A percentile compares a stretch with the other conserved stretches of the same genome.
Conservation (phyloP, 805 yeast species). For the Nakazawaea wickerhamii region DNA sequence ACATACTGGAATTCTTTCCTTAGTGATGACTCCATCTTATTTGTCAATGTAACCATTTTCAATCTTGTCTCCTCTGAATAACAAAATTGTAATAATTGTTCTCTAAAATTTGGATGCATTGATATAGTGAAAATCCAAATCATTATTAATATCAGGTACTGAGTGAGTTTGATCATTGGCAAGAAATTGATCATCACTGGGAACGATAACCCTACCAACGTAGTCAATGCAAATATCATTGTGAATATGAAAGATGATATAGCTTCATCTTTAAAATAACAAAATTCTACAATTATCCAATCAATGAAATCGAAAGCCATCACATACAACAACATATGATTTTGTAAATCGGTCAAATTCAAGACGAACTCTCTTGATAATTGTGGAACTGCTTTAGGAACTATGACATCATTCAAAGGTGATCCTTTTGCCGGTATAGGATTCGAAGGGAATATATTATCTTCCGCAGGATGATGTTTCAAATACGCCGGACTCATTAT, state of each 20-base stretch:
- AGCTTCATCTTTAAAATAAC: conserved; percentile 59
- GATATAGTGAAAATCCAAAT: conserved; percentile 46
- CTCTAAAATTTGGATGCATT: conserved; percentile 53
- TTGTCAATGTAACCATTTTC: conserved; percentile 40
- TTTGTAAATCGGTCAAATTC: conserved; percentile 80
- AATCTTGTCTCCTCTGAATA: conserved; percentile 65
- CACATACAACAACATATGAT: conserved; percentile 66
- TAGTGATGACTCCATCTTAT: conserved; percentile 40
- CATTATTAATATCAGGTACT: conserved; percentile 27
- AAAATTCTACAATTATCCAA: conserved; percentile 45
- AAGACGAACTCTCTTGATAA: conserved; percentile 70
- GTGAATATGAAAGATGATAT: conserved; percentile 50
- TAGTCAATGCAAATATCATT: conserved; percentile 21
- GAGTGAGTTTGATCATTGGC: conserved; percentile 19
- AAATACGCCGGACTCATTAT: conserved; percentile 66
- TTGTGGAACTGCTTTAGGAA: conserved; percentile 73
- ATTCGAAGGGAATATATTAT: conserved; percentile 24
- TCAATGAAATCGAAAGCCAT: conserved; percentile 52
- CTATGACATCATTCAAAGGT: conserved; percentile 39
- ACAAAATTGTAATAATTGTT: conserved; percentile 37
- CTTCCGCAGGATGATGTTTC: conserved; percentile 59
- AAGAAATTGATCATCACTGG: conserved; percentile 15
- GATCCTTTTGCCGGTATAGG: conserved; percentile 48
- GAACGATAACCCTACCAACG: conserved; percentile 1
- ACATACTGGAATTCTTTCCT: conserved; percentile 31